These are phyloP conservation scores for Euryodendron excelsum DNA, from an alignment of 148 eudicot genomes.

Conservation along the genomic window DNA sequence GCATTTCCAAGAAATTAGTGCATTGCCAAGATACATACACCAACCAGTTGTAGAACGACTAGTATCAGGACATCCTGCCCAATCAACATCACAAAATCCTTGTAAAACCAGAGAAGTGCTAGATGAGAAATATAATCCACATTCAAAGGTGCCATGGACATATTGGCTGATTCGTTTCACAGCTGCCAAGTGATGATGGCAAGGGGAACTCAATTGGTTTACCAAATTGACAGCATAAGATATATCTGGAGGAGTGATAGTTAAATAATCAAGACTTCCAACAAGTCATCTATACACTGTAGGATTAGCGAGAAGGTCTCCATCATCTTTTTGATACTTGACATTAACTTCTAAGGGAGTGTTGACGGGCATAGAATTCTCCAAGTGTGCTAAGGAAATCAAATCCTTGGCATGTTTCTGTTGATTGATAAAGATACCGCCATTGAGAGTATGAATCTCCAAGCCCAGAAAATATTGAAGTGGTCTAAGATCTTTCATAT, in stretches of 20 bases:
- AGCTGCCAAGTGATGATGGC: not conserved
- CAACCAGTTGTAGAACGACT: not conserved
- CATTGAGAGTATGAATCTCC: too few relatives aligned
- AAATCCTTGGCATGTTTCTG: not conserved
- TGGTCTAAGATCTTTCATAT: too few relatives aligned
- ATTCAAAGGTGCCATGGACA: not conserved
- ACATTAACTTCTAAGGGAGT: not conserved
- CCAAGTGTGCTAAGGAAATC: not conserved
- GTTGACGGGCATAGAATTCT: not conserved
- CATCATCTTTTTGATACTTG: not conserved
- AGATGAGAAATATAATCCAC: not conserved
- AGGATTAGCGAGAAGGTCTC: not conserved
- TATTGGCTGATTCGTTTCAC: not conserved
- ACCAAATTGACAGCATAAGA: not conserved
- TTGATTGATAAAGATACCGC: too few relatives aligned
- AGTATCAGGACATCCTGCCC: not conserved
- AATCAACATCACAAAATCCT: slow-evolving; percentile 3
- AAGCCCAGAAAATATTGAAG: too few relatives aligned
- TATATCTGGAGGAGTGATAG: too few relatives aligned
- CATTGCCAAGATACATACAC: not conserved
- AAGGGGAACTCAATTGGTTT: not conserved
- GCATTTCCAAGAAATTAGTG: not conserved
- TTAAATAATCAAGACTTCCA: not conserved
- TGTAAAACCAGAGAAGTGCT: not conserved
- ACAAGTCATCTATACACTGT: not conserved